A percentile compares a stretch with the other conserved stretches of the same genome.
Evolutionary conservation across 2,329 filamentous ascomycete genomes (phyloP).

Genomic region (Domatiomyces catenatus): DNA sequence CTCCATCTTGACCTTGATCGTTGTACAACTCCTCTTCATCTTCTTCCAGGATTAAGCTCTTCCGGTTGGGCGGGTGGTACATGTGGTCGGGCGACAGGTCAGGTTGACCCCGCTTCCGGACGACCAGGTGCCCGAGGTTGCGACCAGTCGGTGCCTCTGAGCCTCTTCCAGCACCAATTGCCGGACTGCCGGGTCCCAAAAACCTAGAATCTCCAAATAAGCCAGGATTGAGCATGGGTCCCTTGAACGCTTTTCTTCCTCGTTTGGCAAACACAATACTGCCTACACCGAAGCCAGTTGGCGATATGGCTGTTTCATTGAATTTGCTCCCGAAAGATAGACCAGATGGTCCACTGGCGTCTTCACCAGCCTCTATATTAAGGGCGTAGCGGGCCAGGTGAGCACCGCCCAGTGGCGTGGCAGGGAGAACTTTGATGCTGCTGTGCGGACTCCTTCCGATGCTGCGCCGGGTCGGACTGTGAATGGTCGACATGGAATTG

Average conservation of each 20-base stretch:
- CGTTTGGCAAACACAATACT: slow-evolving; percentile 33
- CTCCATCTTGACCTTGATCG: slow-evolving; percentile 4
- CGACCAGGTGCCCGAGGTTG: slow-evolving; percentile 7
- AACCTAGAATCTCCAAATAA: slow-evolving; percentile 16
- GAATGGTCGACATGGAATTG: slow-evolving; percentile 53
- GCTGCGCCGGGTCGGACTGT: slow-evolving; percentile 51
- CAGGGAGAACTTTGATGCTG: slow-evolving; percentile 87
- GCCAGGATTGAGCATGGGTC: slow-evolving; percentile 28
- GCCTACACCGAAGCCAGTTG: slow-evolving; percentile 2
- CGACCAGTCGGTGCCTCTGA: slow-evolving; percentile 17
- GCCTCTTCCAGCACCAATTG: slow-evolving; percentile 16
- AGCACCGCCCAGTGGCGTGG: slow-evolving; percentile 66
- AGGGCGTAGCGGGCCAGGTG: slow-evolving; percentile 35
- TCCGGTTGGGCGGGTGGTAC: slow-evolving; percentile 19
- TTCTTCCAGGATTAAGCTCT: slow-evolving; percentile 25
- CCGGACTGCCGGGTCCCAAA: slow-evolving; percentile 23
- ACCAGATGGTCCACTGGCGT: slow-evolving; percentile 2
- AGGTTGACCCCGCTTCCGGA: background rate
- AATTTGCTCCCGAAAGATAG: slow-evolving; percentile 7
- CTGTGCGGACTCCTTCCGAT: slow-evolving; percentile 61
- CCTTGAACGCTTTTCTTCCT: slow-evolving; percentile 31
- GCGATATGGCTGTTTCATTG: slow-evolving; percentile 3
- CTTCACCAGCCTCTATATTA: slow-evolving; percentile 40
- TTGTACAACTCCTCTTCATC: slow-evolving; percentile 28
- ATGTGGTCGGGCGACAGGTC: slow-evolving; percentile 22